Evolutionary conservation across 73 alveolate genomes (phyloP).

Genomic region (Paramecium primaurelia): DNA sequence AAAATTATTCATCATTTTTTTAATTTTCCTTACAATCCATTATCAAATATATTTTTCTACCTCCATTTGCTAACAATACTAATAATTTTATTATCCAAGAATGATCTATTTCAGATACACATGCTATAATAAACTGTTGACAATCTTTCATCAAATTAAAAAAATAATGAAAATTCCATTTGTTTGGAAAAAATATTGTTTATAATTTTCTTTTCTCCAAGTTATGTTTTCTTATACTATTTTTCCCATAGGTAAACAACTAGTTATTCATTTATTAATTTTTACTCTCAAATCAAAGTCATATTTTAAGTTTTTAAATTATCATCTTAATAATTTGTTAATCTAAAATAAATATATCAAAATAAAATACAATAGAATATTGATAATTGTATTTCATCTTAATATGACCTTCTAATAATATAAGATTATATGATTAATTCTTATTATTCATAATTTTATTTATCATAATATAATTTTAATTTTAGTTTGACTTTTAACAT

Average conservation of each 20-base stretch:
- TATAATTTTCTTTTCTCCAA: not conserved
- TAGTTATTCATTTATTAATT: not conserved
- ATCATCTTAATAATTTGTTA: not conserved
- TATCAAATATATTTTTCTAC: not conserved
- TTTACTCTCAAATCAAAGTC: not conserved
- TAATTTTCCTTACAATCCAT: not conserved
- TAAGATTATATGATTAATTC: too few relatives aligned
- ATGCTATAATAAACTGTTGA: not conserved
- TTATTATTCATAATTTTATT: too few relatives aligned
- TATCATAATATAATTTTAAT: not conserved
- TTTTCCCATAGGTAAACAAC: not conserved
- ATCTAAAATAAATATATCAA: not conserved
- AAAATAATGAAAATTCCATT: not conserved
- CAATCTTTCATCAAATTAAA: not conserved
- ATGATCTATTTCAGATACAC: constrained; percentile 5
- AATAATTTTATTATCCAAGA: not conserved
- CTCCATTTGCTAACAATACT: not conserved
- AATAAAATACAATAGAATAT: not conserved
- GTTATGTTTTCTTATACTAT: not conserved
- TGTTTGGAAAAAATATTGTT: not conserved
- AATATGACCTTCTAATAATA: not conserved
- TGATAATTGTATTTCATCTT: not conserved
- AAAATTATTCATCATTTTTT: not conserved
- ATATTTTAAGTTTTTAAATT: not conserved
- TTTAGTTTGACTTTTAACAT: too few relatives aligned